Evolutionary conservation across 306 rosid genomes (phyloP).

Genomic region (Dalbergia cochinchinensis): DNA sequence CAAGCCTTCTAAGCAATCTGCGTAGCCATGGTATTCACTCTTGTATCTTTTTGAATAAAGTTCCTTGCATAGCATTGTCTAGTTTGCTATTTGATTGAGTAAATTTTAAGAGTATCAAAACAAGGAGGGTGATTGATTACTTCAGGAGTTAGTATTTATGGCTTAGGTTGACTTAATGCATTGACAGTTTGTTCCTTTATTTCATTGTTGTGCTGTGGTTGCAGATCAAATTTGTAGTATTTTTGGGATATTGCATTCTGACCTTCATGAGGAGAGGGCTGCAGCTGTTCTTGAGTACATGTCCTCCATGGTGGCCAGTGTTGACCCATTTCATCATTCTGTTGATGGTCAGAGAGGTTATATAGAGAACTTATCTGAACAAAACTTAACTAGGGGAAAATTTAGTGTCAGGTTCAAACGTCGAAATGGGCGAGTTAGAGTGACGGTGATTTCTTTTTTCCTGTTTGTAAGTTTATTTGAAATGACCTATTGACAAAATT

Average conservation of each 20-base stretch:
- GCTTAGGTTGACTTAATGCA: conserved; percentile 17
- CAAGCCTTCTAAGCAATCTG: conserved; percentile 77
- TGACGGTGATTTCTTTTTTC: conserved; percentile 65
- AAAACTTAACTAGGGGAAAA: conserved; percentile 67
- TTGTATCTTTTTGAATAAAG: conserved; percentile 22
- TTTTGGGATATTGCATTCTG: conserved; percentile 81
- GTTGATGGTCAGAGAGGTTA: conserved; percentile 52
- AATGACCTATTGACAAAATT: conserved; percentile 33
- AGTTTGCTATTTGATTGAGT: conserved; percentile 23
- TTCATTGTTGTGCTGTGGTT: conserved; percentile 42
- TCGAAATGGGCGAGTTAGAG: conserved; percentile 95
- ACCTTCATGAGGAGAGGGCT: conserved; percentile 85
- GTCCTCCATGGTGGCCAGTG: conserved; percentile 83
- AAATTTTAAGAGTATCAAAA: not conserved
- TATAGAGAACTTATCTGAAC: conserved; percentile 54
- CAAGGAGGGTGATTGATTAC: conserved; percentile 10
- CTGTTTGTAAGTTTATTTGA: conserved; percentile 19
- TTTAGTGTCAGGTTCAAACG: conserved; percentile 81
- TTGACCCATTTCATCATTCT: conserved; percentile 67
- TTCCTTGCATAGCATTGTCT: conserved; percentile 28
- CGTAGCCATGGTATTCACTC: conserved; percentile 77
- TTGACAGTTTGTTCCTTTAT: conserved; percentile 16
- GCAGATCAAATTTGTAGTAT: conserved; percentile 80
- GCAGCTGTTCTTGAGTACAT: conserved; percentile 73
- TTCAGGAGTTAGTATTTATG: conserved; percentile 22